Evolutionary conservation across 2,329 filamentous ascomycete species (phyloP), one percentile per base, ranked within the genome.

Genomic region (Fusarium pseudonygamai): DNA sequence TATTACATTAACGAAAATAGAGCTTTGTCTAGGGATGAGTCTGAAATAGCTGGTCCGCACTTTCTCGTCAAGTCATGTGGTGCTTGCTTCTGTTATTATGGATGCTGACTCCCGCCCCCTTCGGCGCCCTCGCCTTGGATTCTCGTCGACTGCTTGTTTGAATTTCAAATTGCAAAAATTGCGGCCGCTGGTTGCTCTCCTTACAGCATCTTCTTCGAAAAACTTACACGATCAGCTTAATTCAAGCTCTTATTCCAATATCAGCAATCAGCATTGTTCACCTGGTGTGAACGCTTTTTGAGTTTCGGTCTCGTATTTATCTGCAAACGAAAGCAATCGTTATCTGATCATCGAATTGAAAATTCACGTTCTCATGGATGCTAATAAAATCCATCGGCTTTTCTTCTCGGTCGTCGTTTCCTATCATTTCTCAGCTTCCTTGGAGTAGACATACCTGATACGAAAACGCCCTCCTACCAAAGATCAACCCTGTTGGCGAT

Each of bases 401-500:
- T 39, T 40, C 18, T 34, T 55, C 9, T 40, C 32, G 20, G 9
- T 24, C 32, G 9, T 24, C 32, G 28, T 62, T 37, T 13, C 14
- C 36, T 50, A 40, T 52, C 37, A 30, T 50, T 56, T 32, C 63
- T 57, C 39, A 22, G 18, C 43, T n/a, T 43, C 37, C 40, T 16
- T 50, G 46, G 56, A 49, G 50, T 53, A 67, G 42, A 55, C 57
- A 43, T 34, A 61, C 22, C 32, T 52, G 49, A 52, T 39, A 50
- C 68, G 50, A 64, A 20, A 64, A 66, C 42, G 37, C 26, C n/a
- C 40, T 37, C 46, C 20, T 39, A 37, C 32, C 39, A 32, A 53
- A 74, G n/a, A 62, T 36, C 34, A 74, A 68, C 69, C 72, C 72
- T 74, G 72, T 39, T 59, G 64, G 49, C 58, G 65, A 75, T 73